A percentile compares a stretch with the other conserved stretches of the same genome.
phyloP scores from a whole-genome alignment of 2,329 filamentous ascomycete genomes.

The Penicillium hordei region DNA sequence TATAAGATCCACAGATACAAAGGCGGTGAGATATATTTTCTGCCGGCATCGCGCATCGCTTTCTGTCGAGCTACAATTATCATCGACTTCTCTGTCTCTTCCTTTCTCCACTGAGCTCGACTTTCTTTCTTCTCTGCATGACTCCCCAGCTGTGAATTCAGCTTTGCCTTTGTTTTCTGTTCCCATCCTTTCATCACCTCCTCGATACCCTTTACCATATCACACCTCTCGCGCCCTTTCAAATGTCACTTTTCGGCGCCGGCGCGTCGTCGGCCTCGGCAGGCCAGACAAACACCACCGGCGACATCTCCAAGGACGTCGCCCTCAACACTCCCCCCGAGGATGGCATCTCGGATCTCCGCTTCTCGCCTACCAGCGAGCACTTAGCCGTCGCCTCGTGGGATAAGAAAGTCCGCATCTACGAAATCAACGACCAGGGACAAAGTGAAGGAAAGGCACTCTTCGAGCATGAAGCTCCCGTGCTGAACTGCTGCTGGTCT shows the following conservation, averaged over 20 bases:
- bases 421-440: constrained; percentile 78
- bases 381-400: constrained; percentile 89
- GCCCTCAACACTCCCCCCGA: constrained; percentile 74
- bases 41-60: constrained; percentile 11
- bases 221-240: constrained; percentile 20
- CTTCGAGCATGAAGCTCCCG: constrained; percentile 83
- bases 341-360: constrained; percentile 84
- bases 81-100: constrained; percentile 2
- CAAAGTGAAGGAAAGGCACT: constrained; percentile 80
- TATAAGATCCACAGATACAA: not conserved
- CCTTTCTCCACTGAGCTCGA: constrained; percentile 4
- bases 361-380: constrained; percentile 75
- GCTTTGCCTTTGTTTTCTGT: not conserved
- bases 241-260: constrained; percentile 55
- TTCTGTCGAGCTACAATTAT: constrained; percentile 12
- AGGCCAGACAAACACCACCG: constrained; percentile 67
- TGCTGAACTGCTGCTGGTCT: constrained; percentile 82
- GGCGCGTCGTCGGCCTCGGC: constrained; percentile 52
- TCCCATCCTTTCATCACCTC: not conserved
- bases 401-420: constrained; percentile 98
- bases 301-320: constrained; percentile 88
- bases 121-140: constrained; percentile 2
- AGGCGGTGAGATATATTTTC: constrained; percentile 10
- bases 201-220: not conserved
- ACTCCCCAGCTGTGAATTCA: not conserved